phyloP scores from a whole-genome alignment of 2,329 filamentous ascomycete species.

The Huntiella abstrusa region DNA sequence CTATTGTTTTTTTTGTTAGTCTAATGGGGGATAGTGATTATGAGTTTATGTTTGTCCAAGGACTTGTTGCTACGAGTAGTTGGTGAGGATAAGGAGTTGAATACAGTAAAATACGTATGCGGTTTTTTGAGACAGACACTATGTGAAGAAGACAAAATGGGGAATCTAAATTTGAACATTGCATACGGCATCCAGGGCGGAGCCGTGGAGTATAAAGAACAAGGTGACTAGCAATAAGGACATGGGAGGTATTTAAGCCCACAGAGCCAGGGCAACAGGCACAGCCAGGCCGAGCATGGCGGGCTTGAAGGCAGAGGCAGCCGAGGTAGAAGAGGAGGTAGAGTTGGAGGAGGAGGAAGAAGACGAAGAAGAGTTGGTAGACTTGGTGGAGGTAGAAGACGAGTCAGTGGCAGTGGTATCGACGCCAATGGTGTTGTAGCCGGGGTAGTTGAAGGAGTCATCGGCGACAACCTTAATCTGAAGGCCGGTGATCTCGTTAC shows the following conservation, averaged over 20 bases:
- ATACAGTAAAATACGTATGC: neutral
- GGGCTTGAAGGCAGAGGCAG: conserved; percentile 11
- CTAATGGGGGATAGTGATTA: neutral
- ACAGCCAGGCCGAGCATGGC: conserved; percentile 11
- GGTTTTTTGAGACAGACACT: neutral
- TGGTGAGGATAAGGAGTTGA: neutral
- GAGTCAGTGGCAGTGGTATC: conserved; percentile 8
- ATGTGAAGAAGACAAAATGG: neutral
- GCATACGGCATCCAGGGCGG: no score
- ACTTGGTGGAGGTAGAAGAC: conserved; percentile 2
- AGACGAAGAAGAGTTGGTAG: conserved; percentile 1
- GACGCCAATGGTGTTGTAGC: conserved; percentile 21
- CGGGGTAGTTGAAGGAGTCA: conserved; percentile 26
- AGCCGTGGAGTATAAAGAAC: no score
- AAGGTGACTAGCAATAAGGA: no score
- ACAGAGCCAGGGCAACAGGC: conserved; percentile 9
- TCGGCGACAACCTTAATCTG: conserved; percentile 28
- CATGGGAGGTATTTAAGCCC: conserved; percentile 3
- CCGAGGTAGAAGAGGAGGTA: conserved; percentile 5
- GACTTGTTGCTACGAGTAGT: no score
- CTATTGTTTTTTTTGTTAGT: conserved; percentile 2
- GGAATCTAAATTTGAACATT: neutral
- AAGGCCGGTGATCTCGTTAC: conserved; percentile 25
- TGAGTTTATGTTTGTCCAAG: neutral
- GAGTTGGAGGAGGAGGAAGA: neutral